A percentile compares a stretch with the other conserved stretches of the same genome.
phyloP scores from a whole-genome alignment of 192 early-diverging fungal species.

The Endogone sp. region DNA sequence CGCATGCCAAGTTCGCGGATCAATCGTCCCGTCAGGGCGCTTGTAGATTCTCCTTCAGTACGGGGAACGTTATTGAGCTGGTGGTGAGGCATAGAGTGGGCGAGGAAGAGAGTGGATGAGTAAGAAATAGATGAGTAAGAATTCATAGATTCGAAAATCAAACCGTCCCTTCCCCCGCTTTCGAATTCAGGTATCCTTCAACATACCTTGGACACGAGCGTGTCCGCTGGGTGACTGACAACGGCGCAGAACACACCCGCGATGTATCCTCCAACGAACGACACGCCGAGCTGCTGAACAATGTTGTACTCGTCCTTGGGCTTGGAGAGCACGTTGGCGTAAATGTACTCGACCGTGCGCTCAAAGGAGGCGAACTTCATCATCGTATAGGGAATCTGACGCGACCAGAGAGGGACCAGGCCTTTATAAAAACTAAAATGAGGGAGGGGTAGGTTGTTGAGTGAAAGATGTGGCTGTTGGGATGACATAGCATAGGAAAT shows the following conservation, averaged over 20 bases:
- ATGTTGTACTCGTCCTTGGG: constrained; percentile 71
- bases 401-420: constrained; percentile 71
- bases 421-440: constrained; percentile 54
- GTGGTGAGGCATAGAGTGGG: neutral
- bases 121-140: no score
- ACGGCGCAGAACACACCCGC: constrained; percentile 87
- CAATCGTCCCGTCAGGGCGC: constrained; percentile 25
- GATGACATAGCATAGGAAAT: no score
- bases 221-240: constrained; percentile 89
- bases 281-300: constrained; percentile 64
- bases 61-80: constrained; percentile 26
- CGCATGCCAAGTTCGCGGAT: constrained; percentile 59
- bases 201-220: constrained; percentile 58
- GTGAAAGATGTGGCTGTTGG: no score
- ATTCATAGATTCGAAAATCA: constrained; percentile 6
- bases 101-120: neutral
- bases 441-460: no score
- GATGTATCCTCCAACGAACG: constrained; percentile 82
- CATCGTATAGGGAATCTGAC: constrained; percentile 85
- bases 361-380: constrained; percentile 86
- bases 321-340: constrained; percentile 55
- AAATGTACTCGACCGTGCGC: constrained; percentile 66
- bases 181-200: neutral
- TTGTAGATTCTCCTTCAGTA: constrained; percentile 53
- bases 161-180: neutral